Evolutionary conservation across 306 rosid genomes (phyloP).

Genomic region (Citrullus colocynthis): DNA sequence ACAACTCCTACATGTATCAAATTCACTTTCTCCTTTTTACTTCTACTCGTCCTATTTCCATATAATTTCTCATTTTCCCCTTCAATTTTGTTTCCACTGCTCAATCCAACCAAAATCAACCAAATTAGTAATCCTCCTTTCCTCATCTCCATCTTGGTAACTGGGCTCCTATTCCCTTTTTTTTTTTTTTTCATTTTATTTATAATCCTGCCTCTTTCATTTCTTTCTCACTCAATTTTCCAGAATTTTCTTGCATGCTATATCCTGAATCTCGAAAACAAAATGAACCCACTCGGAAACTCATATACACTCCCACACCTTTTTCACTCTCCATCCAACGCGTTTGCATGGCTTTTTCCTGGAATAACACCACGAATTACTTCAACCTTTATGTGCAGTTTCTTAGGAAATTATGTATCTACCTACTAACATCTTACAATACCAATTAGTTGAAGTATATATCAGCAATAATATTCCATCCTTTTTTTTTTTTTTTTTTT

Average conservation of each 20-base stretch:
- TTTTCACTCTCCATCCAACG: background rate
- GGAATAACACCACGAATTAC: background rate
- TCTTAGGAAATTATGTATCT: background rate
- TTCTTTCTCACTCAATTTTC: background rate
- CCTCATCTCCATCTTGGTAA: background rate
- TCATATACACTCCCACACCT: background rate
- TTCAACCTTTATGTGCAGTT: background rate
- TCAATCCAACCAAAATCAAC: background rate
- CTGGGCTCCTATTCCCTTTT: background rate
- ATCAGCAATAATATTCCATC: too few relatives aligned
- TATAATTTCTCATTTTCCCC: background rate
- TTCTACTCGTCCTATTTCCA: background rate
- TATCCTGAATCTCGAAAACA: background rate
- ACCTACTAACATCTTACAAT: background rate
- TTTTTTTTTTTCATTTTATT: too few relatives aligned
- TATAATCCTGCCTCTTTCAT: background rate
- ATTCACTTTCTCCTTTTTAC: background rate
- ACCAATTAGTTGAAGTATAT: too few relatives aligned
- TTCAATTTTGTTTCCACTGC: background rate
- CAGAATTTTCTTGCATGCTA: background rate
- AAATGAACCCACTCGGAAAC: background rate
- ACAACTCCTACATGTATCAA: constrained; percentile 18
- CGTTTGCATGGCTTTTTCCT: background rate
- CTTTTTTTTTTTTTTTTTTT: too few relatives aligned
- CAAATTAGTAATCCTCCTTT: background rate